phyloP scores from a whole-genome alignment of 2,329 filamentous ascomycete genomes.

The Aureobasidium uvarum region DNA sequence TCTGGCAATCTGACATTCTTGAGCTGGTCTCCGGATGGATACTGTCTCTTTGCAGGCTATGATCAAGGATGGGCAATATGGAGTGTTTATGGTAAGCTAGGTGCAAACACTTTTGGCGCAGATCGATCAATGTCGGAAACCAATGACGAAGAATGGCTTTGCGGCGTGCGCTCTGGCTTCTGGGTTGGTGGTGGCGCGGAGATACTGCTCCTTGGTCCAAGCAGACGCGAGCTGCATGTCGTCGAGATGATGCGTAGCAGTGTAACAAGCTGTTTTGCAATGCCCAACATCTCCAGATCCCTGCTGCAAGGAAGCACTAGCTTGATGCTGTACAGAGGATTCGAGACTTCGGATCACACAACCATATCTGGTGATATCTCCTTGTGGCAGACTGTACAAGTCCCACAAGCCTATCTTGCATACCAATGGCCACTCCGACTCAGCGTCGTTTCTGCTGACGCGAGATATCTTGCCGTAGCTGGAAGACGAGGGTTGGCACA shows the following conservation, averaged over 20 bases:
- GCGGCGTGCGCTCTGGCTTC: slow-evolving; percentile 69
- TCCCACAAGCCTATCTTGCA: slow-evolving; percentile 79
- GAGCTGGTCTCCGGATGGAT: slow-evolving; percentile 89
- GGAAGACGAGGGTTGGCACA: slow-evolving; percentile 87
- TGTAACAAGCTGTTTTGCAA: slow-evolving; percentile 86
- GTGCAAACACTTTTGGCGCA: slow-evolving; percentile 76
- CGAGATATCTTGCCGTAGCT: slow-evolving; percentile 94
- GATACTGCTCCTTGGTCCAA: slow-evolving; percentile 65
- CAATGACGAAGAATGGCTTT: slow-evolving; percentile 82
- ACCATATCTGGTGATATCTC: slow-evolving; percentile 89
- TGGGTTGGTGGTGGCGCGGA: slow-evolving; percentile 91
- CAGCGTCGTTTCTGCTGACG: slow-evolving; percentile 85
- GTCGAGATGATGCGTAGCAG: slow-evolving; percentile 93
- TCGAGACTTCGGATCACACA: slow-evolving; percentile 85
- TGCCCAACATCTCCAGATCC: slow-evolving; percentile 85
- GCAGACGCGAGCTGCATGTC: slow-evolving; percentile 21
- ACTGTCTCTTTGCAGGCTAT: slow-evolving; percentile 92
- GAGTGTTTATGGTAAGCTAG: slow-evolving; percentile 94
- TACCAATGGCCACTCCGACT: slow-evolving; percentile 92
- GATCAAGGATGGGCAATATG: slow-evolving; percentile 91
- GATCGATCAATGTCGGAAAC: slow-evolving; percentile 62
- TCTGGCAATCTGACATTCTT: slow-evolving; percentile 73
- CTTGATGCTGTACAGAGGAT: slow-evolving; percentile 89
- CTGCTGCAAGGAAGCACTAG: slow-evolving; percentile 84
- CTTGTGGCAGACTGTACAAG: slow-evolving; percentile 89